These are phyloP conservation scores for Silene uniflora DNA, from an alignment of 148 eudicot species.

Conservation along the genomic window DNA sequence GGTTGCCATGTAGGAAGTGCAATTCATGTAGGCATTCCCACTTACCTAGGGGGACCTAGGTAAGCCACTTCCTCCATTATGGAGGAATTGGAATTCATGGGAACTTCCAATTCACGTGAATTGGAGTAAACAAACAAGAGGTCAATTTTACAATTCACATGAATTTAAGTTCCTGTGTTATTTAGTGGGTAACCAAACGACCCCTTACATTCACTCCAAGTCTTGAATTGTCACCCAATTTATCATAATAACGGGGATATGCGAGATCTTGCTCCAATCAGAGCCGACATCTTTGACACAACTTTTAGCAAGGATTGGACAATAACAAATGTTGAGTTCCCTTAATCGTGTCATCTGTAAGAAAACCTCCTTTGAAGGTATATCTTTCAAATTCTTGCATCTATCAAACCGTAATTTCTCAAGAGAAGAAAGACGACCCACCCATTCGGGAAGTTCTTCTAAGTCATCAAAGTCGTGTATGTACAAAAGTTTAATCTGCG, in stretches of 20 bases:
- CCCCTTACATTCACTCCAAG: not conserved
- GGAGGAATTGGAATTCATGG: no score
- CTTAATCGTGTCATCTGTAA: not conserved
- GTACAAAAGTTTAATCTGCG: not conserved
- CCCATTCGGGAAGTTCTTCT: not conserved
- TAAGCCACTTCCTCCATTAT: no score
- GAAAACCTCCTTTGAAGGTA: no score
- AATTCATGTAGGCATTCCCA: no score
- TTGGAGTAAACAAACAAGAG: no score
- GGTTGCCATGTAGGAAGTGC: no score
- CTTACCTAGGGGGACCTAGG: no score
- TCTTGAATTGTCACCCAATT: not conserved
- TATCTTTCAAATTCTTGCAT: no score
- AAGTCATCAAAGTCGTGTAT: not conserved
- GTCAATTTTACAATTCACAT: no score
- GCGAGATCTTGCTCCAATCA: constrained; percentile 4
- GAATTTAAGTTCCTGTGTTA: no score
- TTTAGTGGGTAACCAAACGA: no score
- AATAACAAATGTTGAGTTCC: not conserved
- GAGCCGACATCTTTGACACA: not conserved
- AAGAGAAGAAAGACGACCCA: constrained; percentile 9
- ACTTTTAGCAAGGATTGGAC: not conserved
- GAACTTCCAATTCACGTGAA: no score
- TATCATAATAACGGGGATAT: not conserved
- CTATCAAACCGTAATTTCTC: not conserved